These are phyloP conservation scores for Nigrospora oryzae DNA, from an alignment of 2,329 filamentous ascomycete species.

Conservation along the genomic window DNA sequence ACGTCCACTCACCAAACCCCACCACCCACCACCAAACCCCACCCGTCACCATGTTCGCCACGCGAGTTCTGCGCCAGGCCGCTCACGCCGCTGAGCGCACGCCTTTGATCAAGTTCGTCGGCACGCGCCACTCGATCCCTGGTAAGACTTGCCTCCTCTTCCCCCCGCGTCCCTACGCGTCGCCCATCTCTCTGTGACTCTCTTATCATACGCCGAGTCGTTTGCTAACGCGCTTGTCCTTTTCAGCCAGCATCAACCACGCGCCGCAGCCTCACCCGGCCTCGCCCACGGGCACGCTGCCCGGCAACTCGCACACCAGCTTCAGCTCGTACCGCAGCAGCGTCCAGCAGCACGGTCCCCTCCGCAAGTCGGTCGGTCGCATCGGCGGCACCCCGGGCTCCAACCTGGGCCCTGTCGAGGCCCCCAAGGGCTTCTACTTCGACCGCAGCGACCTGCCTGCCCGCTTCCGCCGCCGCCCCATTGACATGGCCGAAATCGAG, in stretches of 20 bases:
- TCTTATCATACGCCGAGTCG: not conserved
- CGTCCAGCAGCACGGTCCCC: constrained; percentile 69
- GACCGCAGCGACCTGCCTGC: constrained; percentile 81
- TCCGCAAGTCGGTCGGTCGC: constrained; percentile 47
- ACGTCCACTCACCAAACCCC: not conserved
- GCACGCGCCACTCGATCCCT: constrained; percentile 46
- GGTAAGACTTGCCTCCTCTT: constrained; percentile 28
- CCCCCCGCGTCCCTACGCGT: not conserved
- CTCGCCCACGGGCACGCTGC: constrained; percentile 57
- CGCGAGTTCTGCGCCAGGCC: constrained; percentile 48
- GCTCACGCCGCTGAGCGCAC: constrained; percentile 51
- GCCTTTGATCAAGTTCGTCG: constrained; percentile 55
- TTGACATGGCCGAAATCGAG: constrained; percentile 82
- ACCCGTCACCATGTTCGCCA: constrained; percentile 40
- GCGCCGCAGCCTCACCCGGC: constrained; percentile 65
- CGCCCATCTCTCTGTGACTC: not conserved
- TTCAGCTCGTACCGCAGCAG: constrained; percentile 74
- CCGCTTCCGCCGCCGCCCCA: constrained; percentile 70
- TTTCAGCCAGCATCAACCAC: constrained; percentile 61
- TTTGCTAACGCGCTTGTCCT: constrained; percentile 3
- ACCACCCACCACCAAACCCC: not conserved
- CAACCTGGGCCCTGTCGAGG: constrained; percentile 62
- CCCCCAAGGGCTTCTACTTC: constrained; percentile 70
- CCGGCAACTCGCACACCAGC: constrained; percentile 44
- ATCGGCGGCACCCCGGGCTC: constrained; percentile 58